Conservation (phyloP, 2,329 filamentous ascomycete genomes). For the Endocalyx cinctus region DNA sequence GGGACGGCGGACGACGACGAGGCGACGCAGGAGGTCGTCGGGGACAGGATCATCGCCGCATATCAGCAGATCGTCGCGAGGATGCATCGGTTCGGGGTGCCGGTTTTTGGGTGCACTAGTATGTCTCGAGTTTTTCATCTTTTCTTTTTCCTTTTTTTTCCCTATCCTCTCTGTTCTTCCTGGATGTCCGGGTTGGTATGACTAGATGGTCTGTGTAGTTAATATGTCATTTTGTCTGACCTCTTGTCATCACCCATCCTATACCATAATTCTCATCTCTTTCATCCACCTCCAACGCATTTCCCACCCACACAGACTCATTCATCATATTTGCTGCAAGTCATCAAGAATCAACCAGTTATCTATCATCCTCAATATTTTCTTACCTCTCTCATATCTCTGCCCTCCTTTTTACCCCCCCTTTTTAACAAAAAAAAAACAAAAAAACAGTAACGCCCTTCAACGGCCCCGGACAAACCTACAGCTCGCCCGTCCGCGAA, state of each 20-base stretch:
- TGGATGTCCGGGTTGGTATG: background rate
- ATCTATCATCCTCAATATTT: too few species aligned
- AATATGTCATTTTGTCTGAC: too few species aligned
- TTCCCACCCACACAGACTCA: too few species aligned
- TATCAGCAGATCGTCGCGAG: slow-evolving; percentile 52
- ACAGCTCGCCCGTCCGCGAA: slow-evolving; percentile 48
- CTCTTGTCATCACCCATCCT: too few species aligned
- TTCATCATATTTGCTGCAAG: too few species aligned
- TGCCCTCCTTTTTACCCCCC: too few species aligned
- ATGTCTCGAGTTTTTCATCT: background rate
- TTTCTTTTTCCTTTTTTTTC: background rate
- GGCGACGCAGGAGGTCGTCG: slow-evolving; percentile 39
- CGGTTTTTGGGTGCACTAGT: slow-evolving; percentile 50
- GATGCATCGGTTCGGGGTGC: slow-evolving; percentile 47
- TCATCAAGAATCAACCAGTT: too few species aligned
- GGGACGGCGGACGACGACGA: slow-evolving; percentile 42
- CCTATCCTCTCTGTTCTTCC: slow-evolving; percentile 27
- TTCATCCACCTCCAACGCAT: too few species aligned
- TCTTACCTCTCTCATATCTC: too few species aligned
- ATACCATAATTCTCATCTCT: too few species aligned
- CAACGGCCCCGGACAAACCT: slow-evolving; percentile 43
- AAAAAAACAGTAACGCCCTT: slow-evolving; percentile 54
- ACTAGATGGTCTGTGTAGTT: too few species aligned
- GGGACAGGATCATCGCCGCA: slow-evolving; percentile 45
- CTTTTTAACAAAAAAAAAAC: too few species aligned